These are phyloP conservation scores for Exsudoporus frostii DNA, from an alignment of 768 basidiomycete species.

Conservation along the genomic window DNA sequence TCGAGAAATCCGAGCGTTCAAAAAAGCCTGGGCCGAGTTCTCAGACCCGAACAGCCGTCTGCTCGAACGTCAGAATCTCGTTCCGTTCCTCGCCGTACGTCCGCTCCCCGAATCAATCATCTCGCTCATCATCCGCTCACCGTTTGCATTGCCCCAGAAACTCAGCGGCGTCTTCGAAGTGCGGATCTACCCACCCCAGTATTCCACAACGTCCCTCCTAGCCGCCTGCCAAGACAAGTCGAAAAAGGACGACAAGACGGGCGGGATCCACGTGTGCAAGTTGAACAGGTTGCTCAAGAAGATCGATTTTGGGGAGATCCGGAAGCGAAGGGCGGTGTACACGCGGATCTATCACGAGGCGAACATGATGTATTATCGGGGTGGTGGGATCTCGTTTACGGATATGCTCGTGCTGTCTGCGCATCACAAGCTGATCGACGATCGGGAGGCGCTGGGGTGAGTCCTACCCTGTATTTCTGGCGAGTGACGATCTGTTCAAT, in stretches of 20 bases:
- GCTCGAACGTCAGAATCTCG: slow-evolving; percentile 66
- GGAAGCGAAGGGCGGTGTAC: slow-evolving; percentile 66
- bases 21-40: slow-evolving; percentile 89
- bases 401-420: slow-evolving; percentile 84
- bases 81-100: slow-evolving; percentile 80
- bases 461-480: no score
- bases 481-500: no score
- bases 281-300: slow-evolving; percentile 54
- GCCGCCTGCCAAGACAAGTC: slow-evolving; percentile 43
- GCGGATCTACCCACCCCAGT: slow-evolving; percentile 74
- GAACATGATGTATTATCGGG: slow-evolving; percentile 61
- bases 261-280: slow-evolving; percentile 61
- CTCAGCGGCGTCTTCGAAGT: slow-evolving; percentile 87
- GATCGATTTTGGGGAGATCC: slow-evolving; percentile 63
- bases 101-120: not conserved
- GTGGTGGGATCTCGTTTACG: slow-evolving; percentile 85
- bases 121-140: not conserved
- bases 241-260: slow-evolving; percentile 35
- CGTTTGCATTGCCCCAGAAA: slow-evolving; percentile 53
- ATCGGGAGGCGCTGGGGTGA: slow-evolving; percentile 84
- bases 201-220: slow-evolving; percentile 58
- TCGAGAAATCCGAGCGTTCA: slow-evolving; percentile 91
- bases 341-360: slow-evolving; percentile 87
- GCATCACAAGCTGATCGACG: slow-evolving; percentile 89
- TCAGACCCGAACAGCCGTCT: slow-evolving; percentile 77